Evolutionary conservation across 495 filamentous ascomycete species (phyloP).

Genomic region (Penicillium arizonense): DNA sequence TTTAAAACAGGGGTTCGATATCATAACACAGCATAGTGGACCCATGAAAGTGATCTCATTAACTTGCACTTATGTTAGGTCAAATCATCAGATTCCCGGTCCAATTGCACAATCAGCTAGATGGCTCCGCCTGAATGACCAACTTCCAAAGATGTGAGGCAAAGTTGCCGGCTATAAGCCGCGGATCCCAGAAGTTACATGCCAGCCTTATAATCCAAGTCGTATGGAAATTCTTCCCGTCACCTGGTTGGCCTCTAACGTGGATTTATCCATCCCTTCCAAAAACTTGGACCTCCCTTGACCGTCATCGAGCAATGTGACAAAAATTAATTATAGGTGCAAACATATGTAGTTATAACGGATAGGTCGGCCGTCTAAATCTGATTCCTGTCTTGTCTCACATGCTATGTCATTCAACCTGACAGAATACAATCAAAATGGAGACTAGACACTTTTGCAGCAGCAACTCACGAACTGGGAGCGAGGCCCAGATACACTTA

Average conservation of each 20-base stretch:
- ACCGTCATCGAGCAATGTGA: slow-evolving; percentile 8
- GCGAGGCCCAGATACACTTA: slow-evolving; percentile 2
- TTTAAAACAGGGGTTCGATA: neutral
- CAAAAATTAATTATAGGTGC: neutral
- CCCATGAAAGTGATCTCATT: neutral
- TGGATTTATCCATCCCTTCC: slow-evolving; percentile 4
- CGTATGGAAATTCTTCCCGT: slow-evolving; percentile 10
- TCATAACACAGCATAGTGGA: neutral
- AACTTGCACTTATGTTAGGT: neutral
- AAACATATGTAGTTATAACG: slow-evolving; percentile 4
- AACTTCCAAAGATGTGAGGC: neutral
- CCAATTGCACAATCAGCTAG: neutral
- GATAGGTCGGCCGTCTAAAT: neutral
- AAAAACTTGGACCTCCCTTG: slow-evolving; percentile 2
- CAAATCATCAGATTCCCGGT: neutral
- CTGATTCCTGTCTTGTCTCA: neutral
- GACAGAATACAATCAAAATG: neutral
- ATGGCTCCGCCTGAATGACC: neutral
- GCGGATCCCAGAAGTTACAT: slow-evolving; percentile 1
- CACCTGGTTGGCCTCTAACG: slow-evolving; percentile 7
- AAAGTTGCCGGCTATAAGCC: neutral
- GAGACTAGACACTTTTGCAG: slow-evolving; percentile 1
- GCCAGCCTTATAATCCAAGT: slow-evolving; percentile 4
- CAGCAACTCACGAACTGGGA: neutral
- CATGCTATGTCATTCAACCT: neutral